Evolutionary conservation across 371 early-diverging fungal genomes (phyloP).

Genomic region (Haplosporangium sp.): DNA sequence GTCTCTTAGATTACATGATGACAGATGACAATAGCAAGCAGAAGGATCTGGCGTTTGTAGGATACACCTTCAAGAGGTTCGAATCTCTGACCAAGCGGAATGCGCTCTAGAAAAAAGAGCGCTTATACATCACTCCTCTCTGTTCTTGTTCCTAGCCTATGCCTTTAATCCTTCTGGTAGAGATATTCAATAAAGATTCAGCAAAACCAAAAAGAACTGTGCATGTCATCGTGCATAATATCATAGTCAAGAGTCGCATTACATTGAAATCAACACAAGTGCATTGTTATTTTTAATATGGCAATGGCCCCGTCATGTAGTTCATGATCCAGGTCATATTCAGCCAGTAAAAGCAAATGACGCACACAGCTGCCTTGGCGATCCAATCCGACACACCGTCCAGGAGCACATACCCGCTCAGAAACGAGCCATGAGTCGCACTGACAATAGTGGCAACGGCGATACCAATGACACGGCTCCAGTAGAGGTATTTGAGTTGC

Average conservation of each 20-base stretch:
- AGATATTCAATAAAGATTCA: too few species aligned
- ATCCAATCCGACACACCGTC: slow-evolving; percentile 52
- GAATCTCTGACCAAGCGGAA: slow-evolving; percentile 87
- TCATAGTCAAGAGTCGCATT: too few species aligned
- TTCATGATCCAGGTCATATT: slow-evolving; percentile 26
- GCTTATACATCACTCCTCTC: too few species aligned
- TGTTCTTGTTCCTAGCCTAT: too few species aligned
- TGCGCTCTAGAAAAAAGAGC: slow-evolving; percentile 63
- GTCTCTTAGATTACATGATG: slow-evolving; percentile 28
- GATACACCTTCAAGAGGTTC: slow-evolving; percentile 96
- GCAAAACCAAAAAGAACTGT: too few species aligned
- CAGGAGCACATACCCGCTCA: slow-evolving; percentile 42
- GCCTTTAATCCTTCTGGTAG: too few species aligned
- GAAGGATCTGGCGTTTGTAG: slow-evolving; percentile 96
- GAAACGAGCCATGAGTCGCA: slow-evolving; percentile 36
- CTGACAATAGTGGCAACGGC: slow-evolving; percentile 27
- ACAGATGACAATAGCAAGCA: slow-evolving; percentile 68
- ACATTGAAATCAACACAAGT: too few species aligned
- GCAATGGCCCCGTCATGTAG: slow-evolving; percentile 22
- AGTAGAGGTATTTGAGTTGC: slow-evolving; percentile 16
- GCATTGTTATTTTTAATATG: slow-evolving; percentile 12
- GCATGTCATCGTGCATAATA: too few species aligned
- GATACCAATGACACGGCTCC: slow-evolving; percentile 37
- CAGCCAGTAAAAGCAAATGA: slow-evolving; percentile 32
- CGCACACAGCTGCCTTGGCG: slow-evolving; percentile 32